phyloP scores from a whole-genome alignment of 169 alveolate genomes.

The Eimeria praecox region DNA sequence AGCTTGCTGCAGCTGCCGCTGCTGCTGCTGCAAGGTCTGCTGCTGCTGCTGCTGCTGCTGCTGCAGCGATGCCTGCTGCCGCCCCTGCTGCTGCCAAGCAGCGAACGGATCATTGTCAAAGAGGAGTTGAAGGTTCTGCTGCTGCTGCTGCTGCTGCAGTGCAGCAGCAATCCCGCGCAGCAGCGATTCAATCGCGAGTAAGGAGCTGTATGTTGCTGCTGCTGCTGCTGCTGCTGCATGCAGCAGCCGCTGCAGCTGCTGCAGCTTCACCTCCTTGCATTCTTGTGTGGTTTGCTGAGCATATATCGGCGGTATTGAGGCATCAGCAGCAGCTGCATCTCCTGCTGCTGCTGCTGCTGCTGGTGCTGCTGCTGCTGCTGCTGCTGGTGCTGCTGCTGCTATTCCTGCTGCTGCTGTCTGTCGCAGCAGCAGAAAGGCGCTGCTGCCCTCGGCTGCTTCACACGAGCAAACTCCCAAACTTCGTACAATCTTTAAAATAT shows the following conservation, averaged over 20 bases:
- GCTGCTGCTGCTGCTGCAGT: conserved; percentile 57
- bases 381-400: conserved; percentile 34
- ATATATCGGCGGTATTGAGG: neutral
- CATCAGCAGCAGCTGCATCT: conserved; percentile 24
- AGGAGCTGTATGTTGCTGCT: conserved; percentile 44
- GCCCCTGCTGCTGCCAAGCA: conserved; percentile 54
- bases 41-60: conserved; percentile 47
- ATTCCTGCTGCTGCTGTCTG: conserved; percentile 11
- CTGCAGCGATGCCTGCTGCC: conserved; percentile 1
- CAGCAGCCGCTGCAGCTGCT: conserved; percentile 42
- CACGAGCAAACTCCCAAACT: conserved; percentile 27
- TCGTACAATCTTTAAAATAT: neutral
- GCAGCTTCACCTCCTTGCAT: neutral
- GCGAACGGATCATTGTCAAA: neutral
- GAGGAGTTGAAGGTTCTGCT: neutral
- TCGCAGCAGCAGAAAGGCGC: conserved; percentile 12
- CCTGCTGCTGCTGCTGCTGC: conserved; percentile 28
- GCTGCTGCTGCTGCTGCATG: conserved; percentile 67
- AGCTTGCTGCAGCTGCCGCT: conserved; percentile 63
- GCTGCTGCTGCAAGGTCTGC: conserved; percentile 26
- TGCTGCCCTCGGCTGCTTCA: conserved; percentile 72
- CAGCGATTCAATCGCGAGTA: conserved; percentile 26
- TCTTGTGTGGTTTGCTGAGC: neutral
- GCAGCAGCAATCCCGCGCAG: conserved; percentile 60
- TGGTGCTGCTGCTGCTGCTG: conserved; percentile 25